Evolutionary conservation across 345 rosid species (phyloP), one percentile per base, ranked within the genome.

Genomic region (Ailanthus altissimus): DNA sequence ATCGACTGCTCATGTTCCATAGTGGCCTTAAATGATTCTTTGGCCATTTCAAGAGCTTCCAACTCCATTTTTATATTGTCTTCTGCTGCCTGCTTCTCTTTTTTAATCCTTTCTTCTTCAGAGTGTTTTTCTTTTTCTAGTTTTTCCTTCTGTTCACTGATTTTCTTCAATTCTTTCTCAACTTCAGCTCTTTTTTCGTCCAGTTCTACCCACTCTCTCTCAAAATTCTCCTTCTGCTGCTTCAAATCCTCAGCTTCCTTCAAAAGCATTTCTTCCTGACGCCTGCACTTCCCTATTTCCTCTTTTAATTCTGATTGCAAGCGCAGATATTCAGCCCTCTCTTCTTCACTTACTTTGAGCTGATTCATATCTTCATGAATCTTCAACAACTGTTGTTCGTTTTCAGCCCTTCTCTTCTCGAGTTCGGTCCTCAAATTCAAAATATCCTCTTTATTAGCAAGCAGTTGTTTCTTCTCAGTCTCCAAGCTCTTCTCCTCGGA

Each of bases 161-260:
- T 54, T 75, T 81, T 84, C 84, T 79, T 89, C 77, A 83, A 57
- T 77, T 88, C 89, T 66, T 83, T 88, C 83, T 87, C 91, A 51
- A 90, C 83, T 81, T 81, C 79, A 72, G 82, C 76, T 83, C 88
- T 90, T 83, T 88, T 93, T 82, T 86, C 98, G 76, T 93, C 98
- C 71, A 96, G 89, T 51, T 88, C 93, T 62, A 90, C 98, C 99
- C 99, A 93, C 76, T 96, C 97, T 83, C 82, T 92, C 90, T 96
- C 99, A 86, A 96, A 96, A 75, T 81, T 86, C 78, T 91, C 94
- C 79, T 87, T 96, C 73, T 92, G 99, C 76, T 62, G 83, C 88
- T 90, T 96, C 78, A 96, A 84, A 81, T 93, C 98, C 63, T 91
- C 98, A 78, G 86, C 86, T 83, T 92, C 99, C 83, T 92, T 93